These are phyloP conservation scores for Pseudogymnoascus pannorum DNA, from an alignment of 2,329 filamentous ascomycete genomes.

Conservation along the genomic window DNA sequence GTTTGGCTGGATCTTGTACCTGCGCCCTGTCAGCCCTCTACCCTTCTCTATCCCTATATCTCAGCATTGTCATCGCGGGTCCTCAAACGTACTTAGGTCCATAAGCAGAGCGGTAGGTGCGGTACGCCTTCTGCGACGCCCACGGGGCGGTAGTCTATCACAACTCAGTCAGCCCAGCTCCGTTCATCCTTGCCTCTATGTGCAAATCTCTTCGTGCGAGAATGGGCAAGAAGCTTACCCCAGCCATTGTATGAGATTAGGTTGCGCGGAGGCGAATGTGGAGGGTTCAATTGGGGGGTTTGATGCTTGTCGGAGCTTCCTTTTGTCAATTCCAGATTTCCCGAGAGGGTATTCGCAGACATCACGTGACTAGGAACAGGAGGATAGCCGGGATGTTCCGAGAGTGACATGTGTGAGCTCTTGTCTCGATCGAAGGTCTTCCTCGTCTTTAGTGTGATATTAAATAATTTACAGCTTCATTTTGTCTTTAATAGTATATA, in stretches of 20 bases:
- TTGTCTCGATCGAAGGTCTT: not conserved
- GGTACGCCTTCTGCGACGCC: not conserved
- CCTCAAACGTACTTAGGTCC: constrained; percentile 54
- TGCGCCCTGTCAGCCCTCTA: constrained; percentile 24
- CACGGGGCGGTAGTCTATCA: not conserved
- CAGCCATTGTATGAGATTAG: constrained; percentile 1
- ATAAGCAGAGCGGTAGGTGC: constrained; percentile 53
- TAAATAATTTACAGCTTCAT: not conserved
- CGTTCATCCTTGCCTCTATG: not conserved
- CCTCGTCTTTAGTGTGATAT: not conserved
- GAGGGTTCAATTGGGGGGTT: constrained; percentile 1
- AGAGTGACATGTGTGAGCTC: not conserved
- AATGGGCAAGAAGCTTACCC: not conserved
- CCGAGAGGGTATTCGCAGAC: not conserved
- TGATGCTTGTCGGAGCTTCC: not conserved
- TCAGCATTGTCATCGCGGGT: constrained; percentile 9
- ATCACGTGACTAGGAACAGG: not conserved
- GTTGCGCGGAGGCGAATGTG: not conserved
- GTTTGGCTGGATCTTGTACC: constrained; percentile 54
- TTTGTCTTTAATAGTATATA: not conserved
- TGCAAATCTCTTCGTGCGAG: not conserved
- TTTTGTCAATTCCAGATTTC: not conserved
- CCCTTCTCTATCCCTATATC: not conserved
- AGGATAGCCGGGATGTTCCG: not conserved
- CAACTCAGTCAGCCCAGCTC: not conserved